These are phyloP conservation scores for Brettanomyces bruxellensis DNA, from an alignment of 805 yeast genomes.

Conservation along the genomic window DNA sequence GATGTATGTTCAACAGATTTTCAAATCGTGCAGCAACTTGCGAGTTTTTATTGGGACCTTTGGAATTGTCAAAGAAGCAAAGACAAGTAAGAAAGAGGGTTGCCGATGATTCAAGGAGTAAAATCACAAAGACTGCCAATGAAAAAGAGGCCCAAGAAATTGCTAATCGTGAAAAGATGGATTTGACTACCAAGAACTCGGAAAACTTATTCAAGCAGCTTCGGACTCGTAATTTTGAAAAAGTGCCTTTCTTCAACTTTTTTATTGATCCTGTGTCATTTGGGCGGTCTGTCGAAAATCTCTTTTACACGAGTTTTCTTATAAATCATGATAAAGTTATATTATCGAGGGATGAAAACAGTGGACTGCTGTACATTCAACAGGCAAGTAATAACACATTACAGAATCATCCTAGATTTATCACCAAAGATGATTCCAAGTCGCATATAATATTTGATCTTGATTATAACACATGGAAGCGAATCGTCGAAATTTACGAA, in stretches of 20 bases:
- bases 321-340: slow-evolving; percentile 61
- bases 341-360: slow-evolving; percentile 38
- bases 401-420: slow-evolving; percentile 14
- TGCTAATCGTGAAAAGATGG: slow-evolving; percentile 37
- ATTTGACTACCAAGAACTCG: slow-evolving; percentile 56
- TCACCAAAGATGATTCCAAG: slow-evolving; percentile 18
- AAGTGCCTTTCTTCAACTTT: slow-evolving; percentile 53
- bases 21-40: slow-evolving; percentile 39
- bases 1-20: slow-evolving; percentile 37
- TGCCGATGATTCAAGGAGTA: slow-evolving; percentile 32
- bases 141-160: slow-evolving; percentile 44
- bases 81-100: slow-evolving; percentile 25
- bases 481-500: slow-evolving; percentile 41
- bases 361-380: slow-evolving; percentile 27
- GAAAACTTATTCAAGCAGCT: slow-evolving; percentile 34
- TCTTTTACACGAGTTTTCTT: slow-evolving; percentile 75
- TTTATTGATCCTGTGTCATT: slow-evolving; percentile 71
- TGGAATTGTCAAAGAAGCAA: slow-evolving; percentile 49
- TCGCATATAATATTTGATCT: slow-evolving; percentile 68
- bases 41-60: slow-evolving; percentile 66
- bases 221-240: slow-evolving; percentile 24
- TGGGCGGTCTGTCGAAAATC: slow-evolving; percentile 71
- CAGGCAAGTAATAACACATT: slow-evolving; percentile 15
- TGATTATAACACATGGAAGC: slow-evolving; percentile 59
- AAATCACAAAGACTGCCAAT: slow-evolving; percentile 42